Percentiles rank a stretch among this genome's conserved stretches.
Conservation (phyloP, 2,329 filamentous ascomycete genomes). For the Claviceps digitariae region DNA sequence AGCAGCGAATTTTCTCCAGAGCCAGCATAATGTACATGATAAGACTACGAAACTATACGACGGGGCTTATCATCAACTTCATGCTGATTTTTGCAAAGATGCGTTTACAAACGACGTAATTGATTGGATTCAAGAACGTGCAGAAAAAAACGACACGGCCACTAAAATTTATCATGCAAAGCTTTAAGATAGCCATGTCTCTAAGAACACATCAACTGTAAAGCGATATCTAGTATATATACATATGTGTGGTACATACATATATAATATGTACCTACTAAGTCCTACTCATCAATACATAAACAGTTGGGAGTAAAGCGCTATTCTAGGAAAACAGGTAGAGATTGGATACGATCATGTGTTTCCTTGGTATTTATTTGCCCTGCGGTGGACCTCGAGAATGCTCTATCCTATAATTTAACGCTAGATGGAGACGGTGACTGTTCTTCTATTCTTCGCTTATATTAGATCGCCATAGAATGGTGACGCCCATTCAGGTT, state of each 20-base stretch:
- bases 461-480: neutral
- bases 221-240: too few relatives aligned
- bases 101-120: conserved; percentile 45
- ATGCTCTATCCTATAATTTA: neutral
- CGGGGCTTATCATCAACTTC: conserved; percentile 66
- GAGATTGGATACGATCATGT: too few relatives aligned
- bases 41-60: conserved; percentile 61
- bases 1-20: conserved; percentile 49
- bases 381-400: neutral
- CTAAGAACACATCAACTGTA: too few relatives aligned
- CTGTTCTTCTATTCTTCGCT: neutral
- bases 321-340: too few relatives aligned
- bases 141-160: conserved; percentile 3
- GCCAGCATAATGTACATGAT: conserved; percentile 44
- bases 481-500: neutral
- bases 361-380: too few relatives aligned
- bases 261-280: too few relatives aligned
- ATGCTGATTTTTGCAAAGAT: conserved; percentile 42
- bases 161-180: conserved; percentile 19
- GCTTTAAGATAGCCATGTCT: conserved; percentile 21
- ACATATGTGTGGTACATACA: too few relatives aligned
- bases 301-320: too few relatives aligned
- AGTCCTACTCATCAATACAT: too few relatives aligned
- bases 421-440: neutral
- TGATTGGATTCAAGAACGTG: conserved; percentile 48